Evolutionary conservation across 257 asterid genomes (phyloP), one percentile per base, ranked within the genome.

Genomic region (Fraxinus anomala): DNA sequence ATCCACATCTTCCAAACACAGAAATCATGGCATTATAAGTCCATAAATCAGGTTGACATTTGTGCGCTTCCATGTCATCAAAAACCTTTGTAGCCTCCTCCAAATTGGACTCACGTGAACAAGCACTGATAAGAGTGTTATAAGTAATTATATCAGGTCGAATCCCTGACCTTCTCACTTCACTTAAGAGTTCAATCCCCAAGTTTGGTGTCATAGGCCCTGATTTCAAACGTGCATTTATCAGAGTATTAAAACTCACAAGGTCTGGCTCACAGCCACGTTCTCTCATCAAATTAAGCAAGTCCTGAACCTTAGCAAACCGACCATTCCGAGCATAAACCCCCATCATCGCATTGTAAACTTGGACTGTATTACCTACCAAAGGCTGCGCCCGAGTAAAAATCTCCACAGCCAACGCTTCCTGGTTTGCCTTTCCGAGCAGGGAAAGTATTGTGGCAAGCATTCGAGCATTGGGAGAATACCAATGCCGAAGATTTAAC

Each of bases 21-120:
- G 99, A 93, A 82, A 95, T 90, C 97, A 93, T 95, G 73, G 99
- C 96, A 83, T 95, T 95, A 39, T 93, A 91, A 6, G 99, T 95
- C 99, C 99, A 95, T 67, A 95, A 87, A 87, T 95, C 99, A n/a
- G 98, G 97, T 70, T 90, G 97, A 72, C 99, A 95, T 82, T 81
- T 82, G 74, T 87, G 79, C 26, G 31, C 81, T 80, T 95, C 88
- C 99, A 95, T 90, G 77, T 95, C 98, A 68, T 80, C 76, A 47
- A 86, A 95, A 70, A 95, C 89, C 81, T 88, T 91, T 61, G 86
- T 85, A 78, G 98, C 99, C 85, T 92, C 97, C 79, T 90, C 92
- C 78, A 95, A 81, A 78, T 92, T 95, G 83, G 93, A 91, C 56
- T 89, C 92, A 0, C 98, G 96, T 1, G 99, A 88, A 75, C 98